These are phyloP conservation scores for Wickerhamiella sorbophila DNA, from an alignment of 805 yeast genomes.

Conservation along the genomic window DNA sequence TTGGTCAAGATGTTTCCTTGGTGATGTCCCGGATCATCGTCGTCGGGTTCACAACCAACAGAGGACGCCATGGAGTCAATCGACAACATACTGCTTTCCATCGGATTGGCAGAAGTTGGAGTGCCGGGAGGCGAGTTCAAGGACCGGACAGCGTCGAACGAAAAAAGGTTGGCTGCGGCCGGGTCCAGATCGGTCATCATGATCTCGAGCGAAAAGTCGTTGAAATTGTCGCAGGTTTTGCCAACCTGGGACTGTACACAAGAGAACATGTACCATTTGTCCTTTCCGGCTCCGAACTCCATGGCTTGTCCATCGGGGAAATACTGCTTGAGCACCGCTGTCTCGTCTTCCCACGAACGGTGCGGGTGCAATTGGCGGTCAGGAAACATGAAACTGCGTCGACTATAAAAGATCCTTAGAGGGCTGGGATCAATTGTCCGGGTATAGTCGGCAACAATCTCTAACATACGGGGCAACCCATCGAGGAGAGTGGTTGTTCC, in stretches of 20 bases:
- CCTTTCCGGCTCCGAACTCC: conserved; percentile 64
- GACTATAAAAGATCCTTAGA: conserved; percentile 69
- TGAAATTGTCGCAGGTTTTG: background rate
- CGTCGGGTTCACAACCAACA: conserved; percentile 31
- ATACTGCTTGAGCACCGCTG: conserved; percentile 46
- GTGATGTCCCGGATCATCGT: conserved; percentile 64
- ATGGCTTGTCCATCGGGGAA: conserved; percentile 53
- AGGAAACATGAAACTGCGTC: conserved; percentile 90
- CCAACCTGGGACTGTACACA: background rate
- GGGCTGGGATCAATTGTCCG: conserved; percentile 32
- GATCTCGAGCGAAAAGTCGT: conserved; percentile 35
- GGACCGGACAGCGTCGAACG: conserved; percentile 26
- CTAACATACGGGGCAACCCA: conserved; percentile 54
- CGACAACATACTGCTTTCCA: conserved; percentile 21
- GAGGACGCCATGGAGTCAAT: conserved; percentile 20
- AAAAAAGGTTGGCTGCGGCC: conserved; percentile 42
- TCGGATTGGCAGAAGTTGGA: conserved; percentile 4
- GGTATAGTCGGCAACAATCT: conserved; percentile 29
- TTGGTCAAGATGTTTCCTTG: conserved; percentile 58
- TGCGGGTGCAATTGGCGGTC: conserved; percentile 69
- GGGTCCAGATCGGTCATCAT: conserved; percentile 76
- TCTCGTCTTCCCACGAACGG: conserved; percentile 72
- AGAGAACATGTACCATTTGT: conserved; percentile 70
- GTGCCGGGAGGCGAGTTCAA: conserved; percentile 12
- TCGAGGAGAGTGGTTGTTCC: conserved; percentile 87